Evolutionary conservation across 2,329 filamentous ascomycete genomes (phyloP).

Genomic region (Bipolaris zeicola): DNA sequence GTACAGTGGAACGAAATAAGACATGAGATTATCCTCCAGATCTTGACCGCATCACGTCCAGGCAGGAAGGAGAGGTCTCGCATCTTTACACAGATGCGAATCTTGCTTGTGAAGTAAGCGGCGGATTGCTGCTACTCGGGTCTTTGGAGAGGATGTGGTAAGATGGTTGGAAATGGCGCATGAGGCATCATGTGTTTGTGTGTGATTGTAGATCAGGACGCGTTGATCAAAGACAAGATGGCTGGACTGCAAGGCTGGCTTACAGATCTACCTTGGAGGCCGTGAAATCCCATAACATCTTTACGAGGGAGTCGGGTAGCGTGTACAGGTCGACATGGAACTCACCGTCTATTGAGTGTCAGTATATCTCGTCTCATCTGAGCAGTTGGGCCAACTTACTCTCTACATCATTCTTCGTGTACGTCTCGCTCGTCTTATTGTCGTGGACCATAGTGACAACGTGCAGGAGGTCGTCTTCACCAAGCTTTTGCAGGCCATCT

Average conservation of each 20-base stretch:
- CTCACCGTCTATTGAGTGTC: constrained; percentile 72
- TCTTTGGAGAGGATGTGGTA: not conserved
- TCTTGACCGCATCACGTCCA: not conserved
- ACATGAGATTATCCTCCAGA: not conserved
- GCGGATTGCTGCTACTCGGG: not conserved
- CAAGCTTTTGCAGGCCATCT: constrained; percentile 84
- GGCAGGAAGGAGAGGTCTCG: not conserved
- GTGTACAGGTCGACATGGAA: constrained; percentile 99
- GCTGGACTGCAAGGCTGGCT: not conserved
- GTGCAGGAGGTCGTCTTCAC: constrained; percentile 90
- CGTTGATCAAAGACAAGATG: not conserved
- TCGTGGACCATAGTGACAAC: constrained; percentile 99
- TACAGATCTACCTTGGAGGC: constrained; percentile 43
- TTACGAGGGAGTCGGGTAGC: constrained; percentile 85
- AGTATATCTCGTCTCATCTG: constrained; percentile 10
- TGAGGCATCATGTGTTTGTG: not conserved
- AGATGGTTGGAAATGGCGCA: not conserved
- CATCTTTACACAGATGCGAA: not conserved
- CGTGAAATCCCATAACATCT: constrained; percentile 93
- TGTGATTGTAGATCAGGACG: not conserved
- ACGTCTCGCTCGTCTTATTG: constrained; percentile 91
- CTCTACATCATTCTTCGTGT: constrained; percentile 96
- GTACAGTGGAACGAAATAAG: not conserved
- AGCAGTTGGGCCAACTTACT: constrained; percentile 62
- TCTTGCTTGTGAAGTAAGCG: not conserved